Base-by-base conservation (phyloP, 169 alveolate species). In the Plasmodium berghei region DNA sequence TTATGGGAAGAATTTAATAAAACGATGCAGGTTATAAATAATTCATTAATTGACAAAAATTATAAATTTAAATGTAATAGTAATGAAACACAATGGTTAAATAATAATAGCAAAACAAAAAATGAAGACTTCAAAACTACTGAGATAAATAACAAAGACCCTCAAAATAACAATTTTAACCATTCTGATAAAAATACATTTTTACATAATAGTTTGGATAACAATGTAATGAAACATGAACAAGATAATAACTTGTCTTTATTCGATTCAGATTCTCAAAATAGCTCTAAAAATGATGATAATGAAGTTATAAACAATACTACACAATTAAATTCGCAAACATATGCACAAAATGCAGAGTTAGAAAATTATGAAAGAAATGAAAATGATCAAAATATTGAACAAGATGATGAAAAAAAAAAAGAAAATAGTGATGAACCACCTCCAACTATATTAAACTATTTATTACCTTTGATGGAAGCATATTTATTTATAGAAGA, bases 1-100 rank as follows among this genome's bases (percentile, higher is more conserved):
- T 72, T 80, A 9, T 80, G 90, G 90, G 90, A 80, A 40, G 90
- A 80, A 49, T 80, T 80, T 61, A 80, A 80, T 62, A 80, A 80
- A 67, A 61, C 90, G 14, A 80, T 80, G 90, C 90, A 80, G n/a
- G 90, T 80, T 55, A 80, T 80, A 16, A 80, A 67, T n/a, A 64
- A 80, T 40, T 55, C 90, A 2, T 72, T 80, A 12, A 80, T 67
- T 55, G 90, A 80, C 42, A 80, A 56, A 16, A 80, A 80, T 49
- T 80, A 67, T 52, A 80, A 67, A 55, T 80, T 80, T 49, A 80
- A 70, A 48, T 42, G 56, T 48, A 80, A 54, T 49, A 66, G 26
- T 22, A 54, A 45, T 12, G 40, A 40, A 34, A 80, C n/a, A 18
- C 42, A 55, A 28, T 20, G 61, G 42, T 22, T 18, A n/a, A 16